A percentile compares a stretch with the other conserved stretches of the same genome.
phyloP scores from a whole-genome alignment of 2,329 filamentous ascomycete genomes.

The Tolypocladium nubicola region DNA sequence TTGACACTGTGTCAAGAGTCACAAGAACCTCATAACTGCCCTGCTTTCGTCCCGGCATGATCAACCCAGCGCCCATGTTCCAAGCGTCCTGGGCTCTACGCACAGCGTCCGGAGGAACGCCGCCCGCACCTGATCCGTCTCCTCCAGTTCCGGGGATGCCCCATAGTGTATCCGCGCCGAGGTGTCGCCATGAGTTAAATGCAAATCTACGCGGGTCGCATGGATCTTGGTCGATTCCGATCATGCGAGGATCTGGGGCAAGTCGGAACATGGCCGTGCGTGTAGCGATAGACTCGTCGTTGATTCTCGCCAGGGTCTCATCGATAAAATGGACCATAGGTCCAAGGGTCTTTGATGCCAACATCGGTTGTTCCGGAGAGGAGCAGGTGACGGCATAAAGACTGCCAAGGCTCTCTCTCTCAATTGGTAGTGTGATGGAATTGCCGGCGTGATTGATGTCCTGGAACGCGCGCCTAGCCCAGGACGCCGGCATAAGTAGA shows the following conservation, averaged over 20 bases:
- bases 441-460: slow-evolving; percentile 27
- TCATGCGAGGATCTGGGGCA: slow-evolving; percentile 25
- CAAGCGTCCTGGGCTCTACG: slow-evolving; percentile 17
- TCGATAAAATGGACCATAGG: slow-evolving; percentile 18
- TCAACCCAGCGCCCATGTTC: slow-evolving; percentile 19
- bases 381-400: slow-evolving; percentile 12
- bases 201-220: slow-evolving; percentile 26
- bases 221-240: slow-evolving; percentile 30
- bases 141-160: slow-evolving; percentile 13
- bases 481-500: slow-evolving; percentile 31
- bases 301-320: slow-evolving; percentile 14
- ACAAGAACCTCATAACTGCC: slow-evolving; percentile 19
- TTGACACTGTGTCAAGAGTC: slow-evolving; percentile 18
- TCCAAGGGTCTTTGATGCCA: slow-evolving; percentile 10
- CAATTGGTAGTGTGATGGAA: slow-evolving; percentile 27
- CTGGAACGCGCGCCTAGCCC: slow-evolving; percentile 24
- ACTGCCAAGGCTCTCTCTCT: slow-evolving; percentile 11
- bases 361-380: neutral
- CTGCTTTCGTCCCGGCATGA: slow-evolving; percentile 17
- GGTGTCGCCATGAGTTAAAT: slow-evolving; percentile 34
- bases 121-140: neutral
- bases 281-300: slow-evolving; percentile 28
- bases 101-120: slow-evolving; percentile 15
- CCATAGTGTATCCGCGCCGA: slow-evolving; percentile 31
- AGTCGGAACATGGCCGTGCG: slow-evolving; percentile 26